A percentile compares a stretch with the other conserved stretches of the same genome.
These are phyloP conservation scores for Debaryomyces hansenii DNA, from an alignment of 805 yeast genomes.

Conservation along the genomic window DNA sequence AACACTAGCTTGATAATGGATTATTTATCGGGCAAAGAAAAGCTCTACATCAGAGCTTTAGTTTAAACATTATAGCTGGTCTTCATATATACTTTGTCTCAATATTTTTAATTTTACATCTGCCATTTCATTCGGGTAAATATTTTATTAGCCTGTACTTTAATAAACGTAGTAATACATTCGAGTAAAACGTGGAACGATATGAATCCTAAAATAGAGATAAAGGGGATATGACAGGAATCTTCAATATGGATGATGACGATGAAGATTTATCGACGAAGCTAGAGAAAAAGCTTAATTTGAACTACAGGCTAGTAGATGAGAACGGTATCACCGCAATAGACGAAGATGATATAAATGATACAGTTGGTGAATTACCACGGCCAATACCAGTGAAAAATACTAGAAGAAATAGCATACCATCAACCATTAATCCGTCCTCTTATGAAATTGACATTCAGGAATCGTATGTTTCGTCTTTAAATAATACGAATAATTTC, in stretches of 20 bases:
- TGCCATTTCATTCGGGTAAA: neutral
- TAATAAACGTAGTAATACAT: too few species aligned
- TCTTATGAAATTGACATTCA: slow-evolving; percentile 36
- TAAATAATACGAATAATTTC: slow-evolving; percentile 14
- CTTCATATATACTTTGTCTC: neutral
- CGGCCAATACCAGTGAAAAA: slow-evolving; percentile 13
- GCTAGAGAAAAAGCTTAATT: slow-evolving; percentile 4
- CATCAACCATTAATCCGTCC: slow-evolving; percentile 24
- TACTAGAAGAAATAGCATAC: slow-evolving; percentile 15
- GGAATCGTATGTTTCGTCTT: slow-evolving; percentile 29
- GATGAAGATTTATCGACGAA: slow-evolving; percentile 2
- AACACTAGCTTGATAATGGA: slow-evolving; percentile 1
- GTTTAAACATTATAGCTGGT: neutral
- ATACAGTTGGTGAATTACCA: slow-evolving; percentile 17
- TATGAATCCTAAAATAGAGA: neutral
- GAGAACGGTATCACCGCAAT: slow-evolving; percentile 5
- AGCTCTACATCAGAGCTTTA: slow-evolving; percentile 1
- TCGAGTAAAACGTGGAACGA: too few species aligned
- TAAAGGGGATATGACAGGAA: slow-evolving; percentile 25
- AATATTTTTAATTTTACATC: neutral
- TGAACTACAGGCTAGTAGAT: slow-evolving; percentile 27
- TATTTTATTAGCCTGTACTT: neutral
- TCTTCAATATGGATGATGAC: slow-evolving; percentile 38
- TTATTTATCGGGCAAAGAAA: neutral
- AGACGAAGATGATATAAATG: slow-evolving; percentile 5